phyloP scores from a whole-genome alignment of 2,329 filamentous ascomycete species.

The Sclerotinia nivalis region DNA sequence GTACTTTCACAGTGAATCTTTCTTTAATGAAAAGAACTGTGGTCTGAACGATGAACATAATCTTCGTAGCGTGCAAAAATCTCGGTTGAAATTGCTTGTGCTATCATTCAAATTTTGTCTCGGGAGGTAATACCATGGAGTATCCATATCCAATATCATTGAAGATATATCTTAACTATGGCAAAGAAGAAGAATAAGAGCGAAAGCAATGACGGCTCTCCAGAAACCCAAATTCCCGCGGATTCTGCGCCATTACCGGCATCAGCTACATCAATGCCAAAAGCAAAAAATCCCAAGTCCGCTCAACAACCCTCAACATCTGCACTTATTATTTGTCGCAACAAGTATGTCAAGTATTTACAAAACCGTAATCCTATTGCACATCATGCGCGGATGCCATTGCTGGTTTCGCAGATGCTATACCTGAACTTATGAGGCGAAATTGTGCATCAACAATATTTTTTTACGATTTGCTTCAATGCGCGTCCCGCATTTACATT shows the following conservation, averaged over 20 bases:
- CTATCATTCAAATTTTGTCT: conserved; percentile 24
- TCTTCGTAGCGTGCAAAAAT: conserved; percentile 24
- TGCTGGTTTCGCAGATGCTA: conserved; percentile 14
- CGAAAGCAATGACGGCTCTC: conserved; percentile 38
- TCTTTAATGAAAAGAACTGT: not conserved
- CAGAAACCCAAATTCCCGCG: conserved; percentile 30
- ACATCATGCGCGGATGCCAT: conserved; percentile 8
- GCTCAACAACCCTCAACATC: conserved; percentile 46
- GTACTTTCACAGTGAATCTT: not conserved
- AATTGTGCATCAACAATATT: conserved; percentile 13
- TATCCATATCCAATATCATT: conserved; percentile 14
- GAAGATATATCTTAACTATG: conserved; percentile 41
- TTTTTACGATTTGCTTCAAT: not conserved
- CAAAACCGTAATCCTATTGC: not conserved
- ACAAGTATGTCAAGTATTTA: conserved; percentile 59
- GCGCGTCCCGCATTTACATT: conserved; percentile 11
- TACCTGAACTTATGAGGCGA: conserved; percentile 14
- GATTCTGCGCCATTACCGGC: conserved; percentile 29
- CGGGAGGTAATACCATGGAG: conserved; percentile 18
- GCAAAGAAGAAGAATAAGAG: conserved; percentile 52
- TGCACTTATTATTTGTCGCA: conserved; percentile 62
- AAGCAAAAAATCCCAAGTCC: conserved; percentile 36
- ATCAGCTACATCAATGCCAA: conserved; percentile 32
- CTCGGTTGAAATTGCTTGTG: conserved; percentile 26
- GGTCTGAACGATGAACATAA: conserved; percentile 7